Conservation (phyloP, 768 basidiomycete species). For the Kwoniella dejecticola region DNA sequence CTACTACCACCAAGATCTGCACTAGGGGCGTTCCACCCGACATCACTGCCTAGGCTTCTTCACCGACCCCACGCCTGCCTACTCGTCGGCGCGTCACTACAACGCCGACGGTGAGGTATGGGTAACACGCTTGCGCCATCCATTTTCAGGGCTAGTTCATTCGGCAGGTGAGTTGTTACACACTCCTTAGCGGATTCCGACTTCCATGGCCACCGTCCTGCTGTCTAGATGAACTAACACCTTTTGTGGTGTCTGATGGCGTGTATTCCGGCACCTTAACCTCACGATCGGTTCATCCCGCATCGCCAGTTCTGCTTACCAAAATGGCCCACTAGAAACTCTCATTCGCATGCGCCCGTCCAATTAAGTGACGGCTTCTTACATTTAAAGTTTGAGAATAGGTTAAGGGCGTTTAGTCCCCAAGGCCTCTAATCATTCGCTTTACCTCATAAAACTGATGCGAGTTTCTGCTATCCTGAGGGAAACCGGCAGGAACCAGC, state of each 20-base stretch:
- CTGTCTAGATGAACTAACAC: slow-evolving; percentile 86
- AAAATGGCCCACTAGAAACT: slow-evolving; percentile 71
- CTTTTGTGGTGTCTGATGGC: slow-evolving; percentile 83
- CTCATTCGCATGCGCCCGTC: slow-evolving; percentile 61
- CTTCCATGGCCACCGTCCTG: slow-evolving; percentile 86
- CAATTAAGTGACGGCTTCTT: slow-evolving; percentile 62
- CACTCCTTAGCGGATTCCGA: slow-evolving; percentile 80
- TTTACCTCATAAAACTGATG: slow-evolving; percentile 63
- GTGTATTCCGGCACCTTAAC: slow-evolving; percentile 69
- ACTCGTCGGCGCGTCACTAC: slow-evolving; percentile 65
- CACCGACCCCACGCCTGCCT: slow-evolving; percentile 67
- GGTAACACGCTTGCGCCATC: slow-evolving; percentile 77
- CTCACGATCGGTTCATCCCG: slow-evolving; percentile 70
- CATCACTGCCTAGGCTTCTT: slow-evolving; percentile 76
- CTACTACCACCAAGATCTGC: slow-evolving; percentile 87
- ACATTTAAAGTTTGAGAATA: slow-evolving; percentile 73
- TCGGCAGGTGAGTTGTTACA: slow-evolving; percentile 88
- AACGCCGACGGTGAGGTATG: slow-evolving; percentile 78
- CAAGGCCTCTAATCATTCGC: slow-evolving; percentile 89
- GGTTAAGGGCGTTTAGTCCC: slow-evolving; percentile 78
- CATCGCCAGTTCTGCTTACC: slow-evolving; percentile 50
- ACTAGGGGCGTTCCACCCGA: slow-evolving; percentile 75
- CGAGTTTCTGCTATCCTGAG: slow-evolving; percentile 55
- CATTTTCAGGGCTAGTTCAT: slow-evolving; percentile 89
- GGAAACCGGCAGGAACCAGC: slow-evolving; percentile 88